Evolutionary conservation across 176 grass and related monocot genomes (phyloP), one percentile per base, ranked within the genome.

Genomic region (Pontederia paniculata): DNA sequence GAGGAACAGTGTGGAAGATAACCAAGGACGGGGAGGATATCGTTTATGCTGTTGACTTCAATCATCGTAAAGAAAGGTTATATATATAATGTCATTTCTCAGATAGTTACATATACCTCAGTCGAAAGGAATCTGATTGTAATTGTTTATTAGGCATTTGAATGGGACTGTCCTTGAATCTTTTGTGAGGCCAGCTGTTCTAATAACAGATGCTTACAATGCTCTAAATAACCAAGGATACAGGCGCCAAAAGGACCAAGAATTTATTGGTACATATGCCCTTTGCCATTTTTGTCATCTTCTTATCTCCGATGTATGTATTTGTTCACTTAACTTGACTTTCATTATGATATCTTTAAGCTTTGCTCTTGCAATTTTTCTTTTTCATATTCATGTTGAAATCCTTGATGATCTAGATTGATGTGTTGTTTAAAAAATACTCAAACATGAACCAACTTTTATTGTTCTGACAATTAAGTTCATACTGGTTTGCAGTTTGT

Each of bases 11-110:
- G 57, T 96, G 90, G 90, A 96, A 89, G 80, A 96, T 96, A 70
- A 96, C 90, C 44, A 89, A 96, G 74, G 90, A 96, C 81, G 90
- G 90, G 18, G 85, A 96, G 49, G 85, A 96, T 64, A 79, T 96
- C 0, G 48, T 96, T 37, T 96, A 96, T 58, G 90, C 82, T 28
- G 82, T 96, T 62, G 90, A 96, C 20, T 96, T 89, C 48, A 96
- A 96, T 79, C 90, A 96, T 78, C 82, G 82, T 51, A 89, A 89
- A 81, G 82, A 89, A 61, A 73, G 68, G 89, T 89, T 58, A 57
- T 23, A 63, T 59, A 20, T 7, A 31, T 31, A 5, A 31, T 31
- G 25, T 5, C 25, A 31, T 31, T 31, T 31, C 25, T 31, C 25
- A 2, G 25, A 31, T 2, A 31, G 5, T 31, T 31, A 31, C 2